Evolutionary conservation across 2,329 filamentous ascomycete species (phyloP), one percentile per base, ranked within the genome.

Genomic region (Aspergillus arachidicola): DNA sequence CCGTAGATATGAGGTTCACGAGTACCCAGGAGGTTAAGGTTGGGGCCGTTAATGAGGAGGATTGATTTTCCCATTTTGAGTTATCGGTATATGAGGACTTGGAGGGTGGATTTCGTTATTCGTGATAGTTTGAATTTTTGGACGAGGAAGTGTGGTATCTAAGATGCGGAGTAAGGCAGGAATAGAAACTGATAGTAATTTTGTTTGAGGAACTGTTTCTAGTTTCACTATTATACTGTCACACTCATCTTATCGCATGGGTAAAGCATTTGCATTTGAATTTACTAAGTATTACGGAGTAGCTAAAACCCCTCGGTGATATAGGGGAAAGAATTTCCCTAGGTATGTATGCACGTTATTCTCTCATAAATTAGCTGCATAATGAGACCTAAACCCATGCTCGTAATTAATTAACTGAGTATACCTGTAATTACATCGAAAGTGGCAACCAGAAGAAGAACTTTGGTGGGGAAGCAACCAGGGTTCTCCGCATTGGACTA

Each of bases 41-140:
- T 94, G 36, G 91, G 90, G n/a, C 91, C 91, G 77, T 93, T 93
- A 81, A 93, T 87, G 68, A 93, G 83, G 69, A 93, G 87, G 73
- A 93, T 87, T 56, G 75, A 74, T 68, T 76, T 76, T 41, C 61
- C 66, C 74, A 76, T 76, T 69, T 62, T 72, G 53, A 16, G 43
- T 41, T 57, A 23, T 58, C 21, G 36, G 53, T 23, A 51, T 54
- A 19, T 36, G n/a, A 23, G 32, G 14, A 11, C 34, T 46, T 21
- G 43, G 41, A 30, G 45, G 23, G 23, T 41, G 12, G 6, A 28
- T 48, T 23, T 46, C 9, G n/a, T 16, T 48, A 14, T 48, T 16
- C 23, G 45, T 48, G 46, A 28, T 28, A 26, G 11, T 9, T 28
- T 2, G 21, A 51, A 32, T 16, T n/a, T 46, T 28, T 4, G 26